Base-by-base conservation (phyloP, 768 basidiomycete genomes). In the Russula earlei region DNA sequence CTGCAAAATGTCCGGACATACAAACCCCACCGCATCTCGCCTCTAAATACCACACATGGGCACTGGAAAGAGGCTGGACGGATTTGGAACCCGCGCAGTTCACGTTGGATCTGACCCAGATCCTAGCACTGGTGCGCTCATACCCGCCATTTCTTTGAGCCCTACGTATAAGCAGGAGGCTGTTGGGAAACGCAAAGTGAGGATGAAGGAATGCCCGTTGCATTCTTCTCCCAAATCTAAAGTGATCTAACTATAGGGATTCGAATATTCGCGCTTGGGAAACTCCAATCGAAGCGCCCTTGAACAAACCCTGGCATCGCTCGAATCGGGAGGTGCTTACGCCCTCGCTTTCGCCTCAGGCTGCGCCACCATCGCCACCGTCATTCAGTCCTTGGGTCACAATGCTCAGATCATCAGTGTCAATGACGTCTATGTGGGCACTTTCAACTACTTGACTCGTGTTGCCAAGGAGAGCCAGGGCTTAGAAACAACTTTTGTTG, bases 381-480 rank as follows among this genome's bases (percentile, higher is more conserved):
- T 95, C 6, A 67, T 93, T 10, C 85, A 89, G 62, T 79, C 85
- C 0, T 73, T 90, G 0, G 91, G 87, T 0, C 74, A 81, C 0
- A 77, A 78, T 17, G 83, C 88, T 0, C 94, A 96, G 69, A 72
- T 97, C 29, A 65, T 98, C 62, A 82, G 84, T 63, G 88, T 97
- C 5, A 92, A 91, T 66, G 92, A 94, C 67, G 90, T 93, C 15
- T 95, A 97, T 60, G 94, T 94, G 3, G 95, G 95, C 0, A 96
- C 94, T 0, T 89, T 85, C 67, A 78, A 94, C 8, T 94, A 92
- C 69, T 74, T 94, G 75, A 77, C 72, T 11, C 74, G 76, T 4
- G 87, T 95, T 15, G 82, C 81, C 0, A 61, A 70, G 0, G 79
- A 80, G n/a, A n/a, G n/a, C n/a, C n/a, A n/a, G n/a, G n/a, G n/a